Evolutionary conservation across 2,329 filamentous ascomycete species (phyloP).

Genomic region (Cercospora janseana): DNA sequence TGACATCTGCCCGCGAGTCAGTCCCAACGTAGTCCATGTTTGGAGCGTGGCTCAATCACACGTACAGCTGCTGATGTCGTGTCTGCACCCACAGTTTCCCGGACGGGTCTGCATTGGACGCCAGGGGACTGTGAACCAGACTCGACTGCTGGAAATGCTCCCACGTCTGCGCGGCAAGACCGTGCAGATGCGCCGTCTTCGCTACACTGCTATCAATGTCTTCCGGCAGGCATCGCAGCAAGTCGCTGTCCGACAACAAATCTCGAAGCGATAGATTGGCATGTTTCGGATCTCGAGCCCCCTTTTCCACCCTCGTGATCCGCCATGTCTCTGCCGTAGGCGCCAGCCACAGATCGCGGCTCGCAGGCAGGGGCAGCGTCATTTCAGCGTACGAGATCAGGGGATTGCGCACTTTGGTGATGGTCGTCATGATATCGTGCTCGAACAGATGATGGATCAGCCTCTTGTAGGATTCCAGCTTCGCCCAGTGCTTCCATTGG

Average conservation of each 20-base stretch:
- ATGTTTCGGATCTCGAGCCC: background rate
- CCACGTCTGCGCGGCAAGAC: constrained; percentile 25
- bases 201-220: constrained; percentile 18
- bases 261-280: constrained; percentile 15
- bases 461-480: constrained; percentile 25
- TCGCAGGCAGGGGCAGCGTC: constrained; percentile 22
- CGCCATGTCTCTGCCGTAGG: constrained; percentile 23
- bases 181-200: constrained; percentile 16
- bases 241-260: constrained; percentile 13
- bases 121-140: constrained; percentile 6
- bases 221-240: constrained; percentile 15
- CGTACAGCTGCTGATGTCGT: constrained; percentile 24
- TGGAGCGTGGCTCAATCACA: background rate
- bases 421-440: constrained; percentile 25
- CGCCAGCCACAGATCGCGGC: constrained; percentile 23
- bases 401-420: constrained; percentile 25
- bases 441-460: constrained; percentile 28
- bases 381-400: constrained; percentile 27
- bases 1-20: background rate
- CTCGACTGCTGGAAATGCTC: constrained; percentile 24
- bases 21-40: background rate
- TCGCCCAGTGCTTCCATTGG: constrained; percentile 22
- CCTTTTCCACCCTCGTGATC: constrained; percentile 1
- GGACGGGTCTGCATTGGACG: constrained; percentile 16
- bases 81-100: constrained; percentile 26